Evolutionary conservation across 495 filamentous ascomycete genomes (phyloP).

Genomic region (Penicillium daleae): DNA sequence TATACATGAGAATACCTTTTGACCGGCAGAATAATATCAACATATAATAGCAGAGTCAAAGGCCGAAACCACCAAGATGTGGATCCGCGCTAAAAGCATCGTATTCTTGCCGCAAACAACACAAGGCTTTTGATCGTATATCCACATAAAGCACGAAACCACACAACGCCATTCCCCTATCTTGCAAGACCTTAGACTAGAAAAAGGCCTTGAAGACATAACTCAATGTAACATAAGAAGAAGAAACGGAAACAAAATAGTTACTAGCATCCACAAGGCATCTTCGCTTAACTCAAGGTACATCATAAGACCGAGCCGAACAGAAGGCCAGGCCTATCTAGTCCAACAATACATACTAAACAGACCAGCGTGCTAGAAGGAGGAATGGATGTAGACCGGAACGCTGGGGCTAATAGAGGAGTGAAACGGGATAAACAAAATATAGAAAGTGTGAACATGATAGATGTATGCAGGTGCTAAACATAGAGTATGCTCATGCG

Average conservation of each 20-base stretch:
- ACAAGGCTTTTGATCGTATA: not conserved
- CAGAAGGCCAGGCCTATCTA: conserved; percentile 20
- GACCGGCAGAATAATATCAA: not conserved
- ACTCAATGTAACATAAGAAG: conserved; percentile 12
- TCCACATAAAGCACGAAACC: conserved; percentile 7
- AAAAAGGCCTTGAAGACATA: conserved; percentile 12
- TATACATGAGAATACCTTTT: not conserved
- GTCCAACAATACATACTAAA: conserved; percentile 15
- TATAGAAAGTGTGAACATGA: conserved; percentile 11
- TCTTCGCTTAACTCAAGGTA: conserved; percentile 34
- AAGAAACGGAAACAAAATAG: not conserved
- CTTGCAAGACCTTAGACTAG: conserved; percentile 5
- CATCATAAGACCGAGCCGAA: conserved; percentile 31
- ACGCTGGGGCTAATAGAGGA: conserved; percentile 17
- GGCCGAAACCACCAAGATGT: not conserved
- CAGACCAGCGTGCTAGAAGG: conserved; percentile 24
- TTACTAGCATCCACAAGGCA: conserved; percentile 20
- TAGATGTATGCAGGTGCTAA: conserved; percentile 25
- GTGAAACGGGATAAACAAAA: conserved; percentile 7
- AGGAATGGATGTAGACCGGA: conserved; percentile 13
- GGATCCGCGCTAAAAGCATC: not conserved
- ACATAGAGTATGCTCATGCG: conserved; percentile 32
- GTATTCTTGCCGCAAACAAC: conserved; percentile 2
- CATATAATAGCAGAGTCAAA: not conserved
- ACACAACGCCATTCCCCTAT: conserved; percentile 10